These are phyloP conservation scores for Orychophragmus violaceus DNA, from an alignment of 345 rosid species.

Conservation along the genomic window DNA sequence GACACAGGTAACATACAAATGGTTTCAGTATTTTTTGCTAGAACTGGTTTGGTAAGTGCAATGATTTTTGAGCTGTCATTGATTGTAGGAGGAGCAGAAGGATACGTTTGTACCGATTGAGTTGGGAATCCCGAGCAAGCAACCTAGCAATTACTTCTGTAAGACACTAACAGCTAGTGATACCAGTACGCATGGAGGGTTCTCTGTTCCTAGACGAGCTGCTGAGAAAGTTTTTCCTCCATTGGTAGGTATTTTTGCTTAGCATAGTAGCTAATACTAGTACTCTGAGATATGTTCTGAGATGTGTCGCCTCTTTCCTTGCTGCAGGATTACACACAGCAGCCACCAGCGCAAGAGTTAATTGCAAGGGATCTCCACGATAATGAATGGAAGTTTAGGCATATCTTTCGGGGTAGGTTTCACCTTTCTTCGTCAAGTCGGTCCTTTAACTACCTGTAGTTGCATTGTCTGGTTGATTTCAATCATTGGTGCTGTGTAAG, in stretches of 20 bases:
- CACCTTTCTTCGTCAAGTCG: neutral
- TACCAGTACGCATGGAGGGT: slow-evolving; percentile 72
- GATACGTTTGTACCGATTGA: slow-evolving; percentile 42
- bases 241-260: slow-evolving; percentile 33
- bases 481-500: neutral
- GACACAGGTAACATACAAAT: slow-evolving; percentile 27
- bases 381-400: slow-evolving; percentile 39
- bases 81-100: slow-evolving; percentile 54
- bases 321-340: slow-evolving; percentile 28
- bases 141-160: slow-evolving; percentile 47
- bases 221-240: slow-evolving; percentile 75
- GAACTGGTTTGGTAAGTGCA: neutral
- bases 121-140: slow-evolving; percentile 46
- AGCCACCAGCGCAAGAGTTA: slow-evolving; percentile 34
- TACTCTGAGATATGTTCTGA: neutral
- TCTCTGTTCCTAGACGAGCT: slow-evolving; percentile 69
- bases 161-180: slow-evolving; percentile 52
- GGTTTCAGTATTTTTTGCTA: neutral
- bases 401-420: slow-evolving; percentile 36
- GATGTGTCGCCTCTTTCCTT: neutral
- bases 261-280: neutral
- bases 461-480: neutral
- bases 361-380: slow-evolving; percentile 40
- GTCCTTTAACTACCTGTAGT: neutral
- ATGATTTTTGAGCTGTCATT: neutral